These are phyloP conservation scores for Calonectria multiphialidica DNA, from an alignment of 2,329 filamentous ascomycete genomes.

Conservation along the genomic window DNA sequence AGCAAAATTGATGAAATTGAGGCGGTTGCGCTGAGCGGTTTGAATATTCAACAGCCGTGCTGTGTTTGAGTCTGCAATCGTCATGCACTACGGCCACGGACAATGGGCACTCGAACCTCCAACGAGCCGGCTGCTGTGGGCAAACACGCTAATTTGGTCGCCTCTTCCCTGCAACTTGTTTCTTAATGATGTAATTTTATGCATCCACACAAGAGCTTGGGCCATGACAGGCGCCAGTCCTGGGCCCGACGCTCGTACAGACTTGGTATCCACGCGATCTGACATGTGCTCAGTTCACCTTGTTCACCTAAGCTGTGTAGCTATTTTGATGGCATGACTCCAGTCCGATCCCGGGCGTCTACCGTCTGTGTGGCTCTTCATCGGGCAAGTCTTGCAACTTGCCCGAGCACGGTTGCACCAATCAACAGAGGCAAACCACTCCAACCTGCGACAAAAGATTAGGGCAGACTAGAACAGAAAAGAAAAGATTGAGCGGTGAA, in stretches of 20 bases:
- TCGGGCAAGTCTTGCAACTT: background rate
- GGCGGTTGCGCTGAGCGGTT: background rate
- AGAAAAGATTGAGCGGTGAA: background rate
- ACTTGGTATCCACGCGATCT: background rate
- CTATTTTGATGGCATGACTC: slow-evolving; percentile 6
- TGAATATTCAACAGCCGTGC: too few relatives aligned
- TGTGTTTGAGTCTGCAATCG: background rate
- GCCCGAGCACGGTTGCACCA: background rate
- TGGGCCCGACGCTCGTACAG: too few relatives aligned
- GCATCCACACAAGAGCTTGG: background rate
- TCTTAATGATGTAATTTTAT: slow-evolving; percentile 7
- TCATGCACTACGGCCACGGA: background rate
- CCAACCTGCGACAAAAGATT: background rate
- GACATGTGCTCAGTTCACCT: background rate
- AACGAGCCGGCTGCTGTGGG: background rate
- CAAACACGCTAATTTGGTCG: background rate
- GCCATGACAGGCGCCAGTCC: background rate
- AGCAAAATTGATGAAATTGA: background rate
- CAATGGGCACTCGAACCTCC: background rate
- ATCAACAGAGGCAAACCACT: background rate
- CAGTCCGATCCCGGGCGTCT: background rate
- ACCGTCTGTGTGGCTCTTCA: background rate
- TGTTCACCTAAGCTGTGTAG: background rate
- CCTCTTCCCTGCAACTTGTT: background rate
- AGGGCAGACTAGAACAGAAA: background rate